Evolutionary conservation across 768 basidiomycete species (phyloP), one percentile per base, ranked within the genome.

Genomic region (Nidularia sp.): DNA sequence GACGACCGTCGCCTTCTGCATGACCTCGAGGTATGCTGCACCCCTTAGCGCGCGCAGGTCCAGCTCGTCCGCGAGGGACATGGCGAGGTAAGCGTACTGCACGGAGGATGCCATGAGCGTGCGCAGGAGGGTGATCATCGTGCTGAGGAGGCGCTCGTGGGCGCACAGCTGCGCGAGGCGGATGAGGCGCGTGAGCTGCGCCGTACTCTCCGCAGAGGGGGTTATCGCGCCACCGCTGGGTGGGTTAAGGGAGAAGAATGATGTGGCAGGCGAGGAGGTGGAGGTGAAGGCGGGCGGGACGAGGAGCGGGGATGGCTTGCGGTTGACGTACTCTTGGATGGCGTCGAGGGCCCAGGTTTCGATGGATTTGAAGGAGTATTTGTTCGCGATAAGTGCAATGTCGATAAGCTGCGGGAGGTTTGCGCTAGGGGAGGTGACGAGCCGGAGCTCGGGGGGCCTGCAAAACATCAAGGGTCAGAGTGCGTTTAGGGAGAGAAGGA

Each of bases 331-430:
- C 59, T 83, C 80, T 55, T 85, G 83, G 45, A 90, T 83, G n/a
- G 77, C 82, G 55, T 87, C 84, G 15, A 90, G 73, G 1, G 85
- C 79, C 88, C 88, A 90, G 1, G 80, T 83, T 63, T 90, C 88
- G 33, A 86, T 64, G 6, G 82, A 79, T 63, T 81, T 86, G 78
- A 88, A 89, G 22, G 80, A 76, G 59, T 90, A 90, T 68, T 89
- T 90, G 70, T 82, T 83, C 29, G 86, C 74, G 9, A 89, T 71
- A 7, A 76, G 77, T 3, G 84, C 83, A 52, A 90, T 81, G 61
- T 86, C 78, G 52, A 83, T 77, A 35, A 86, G 73, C 45, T 72
- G 70, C 33, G 69, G 63, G 10, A 89, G 73, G 55, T 88, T 74
- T 25, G 81, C 73, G 41, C 67, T 68, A 32, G 75, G 66, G 8